Evolutionary conservation across 805 yeast genomes (phyloP).

Genomic region (Barnettozyma salicaria): DNA sequence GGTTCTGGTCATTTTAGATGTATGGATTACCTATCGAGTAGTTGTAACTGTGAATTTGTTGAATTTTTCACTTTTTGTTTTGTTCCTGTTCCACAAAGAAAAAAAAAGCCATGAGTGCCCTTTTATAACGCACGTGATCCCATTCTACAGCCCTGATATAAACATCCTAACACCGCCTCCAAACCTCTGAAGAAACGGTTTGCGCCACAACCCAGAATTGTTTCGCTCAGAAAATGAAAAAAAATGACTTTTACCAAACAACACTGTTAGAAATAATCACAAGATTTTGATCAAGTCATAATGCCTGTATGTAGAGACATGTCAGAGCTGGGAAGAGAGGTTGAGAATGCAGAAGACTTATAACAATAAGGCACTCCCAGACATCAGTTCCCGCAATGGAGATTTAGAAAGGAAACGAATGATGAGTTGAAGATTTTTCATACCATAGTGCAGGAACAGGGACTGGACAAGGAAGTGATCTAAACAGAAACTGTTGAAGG

Average conservation of each 20-base stretch:
- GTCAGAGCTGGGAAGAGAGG: background rate
- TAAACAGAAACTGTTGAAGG: no score
- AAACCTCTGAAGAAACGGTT: background rate
- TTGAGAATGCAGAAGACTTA: background rate
- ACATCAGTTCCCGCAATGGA: no score
- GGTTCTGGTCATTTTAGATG: slow-evolving; percentile 83
- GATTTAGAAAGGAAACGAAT: no score
- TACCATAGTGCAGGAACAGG: no score
- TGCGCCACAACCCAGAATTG: background rate
- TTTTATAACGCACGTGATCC: slow-evolving; percentile 8
- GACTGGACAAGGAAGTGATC: no score
- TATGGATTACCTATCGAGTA: background rate
- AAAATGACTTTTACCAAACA: slow-evolving; percentile 27
- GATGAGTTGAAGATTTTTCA: no score
- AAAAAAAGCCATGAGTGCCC: slow-evolving; percentile 8
- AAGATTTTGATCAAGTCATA: slow-evolving; percentile 29
- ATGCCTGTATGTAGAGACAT: slow-evolving; percentile 36
- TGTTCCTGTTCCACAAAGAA: background rate
- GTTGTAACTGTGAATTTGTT: slow-evolving; percentile 6
- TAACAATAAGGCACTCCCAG: background rate
- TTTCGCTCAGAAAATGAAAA: slow-evolving; percentile 10
- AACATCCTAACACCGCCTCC: slow-evolving; percentile 7
- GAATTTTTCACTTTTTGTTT: slow-evolving; percentile 12
- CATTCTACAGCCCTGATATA: background rate
- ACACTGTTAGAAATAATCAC: slow-evolving; percentile 1